Evolutionary conservation across 2,329 filamentous ascomycete species (phyloP).

Genomic region (Trichoderma afroharzianum): DNA sequence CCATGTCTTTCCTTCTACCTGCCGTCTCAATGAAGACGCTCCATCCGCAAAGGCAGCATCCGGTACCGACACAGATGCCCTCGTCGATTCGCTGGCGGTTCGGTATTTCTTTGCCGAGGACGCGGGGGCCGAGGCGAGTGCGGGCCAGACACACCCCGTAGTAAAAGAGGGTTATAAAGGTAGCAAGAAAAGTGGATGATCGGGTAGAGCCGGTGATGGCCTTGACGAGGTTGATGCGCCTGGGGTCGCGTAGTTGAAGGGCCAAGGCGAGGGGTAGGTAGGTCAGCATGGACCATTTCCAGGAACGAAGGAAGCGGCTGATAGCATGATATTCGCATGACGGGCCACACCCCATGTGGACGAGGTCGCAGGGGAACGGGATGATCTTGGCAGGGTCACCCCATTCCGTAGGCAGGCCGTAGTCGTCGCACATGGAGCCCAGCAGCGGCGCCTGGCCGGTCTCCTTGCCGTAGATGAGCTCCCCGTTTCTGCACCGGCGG

Average conservation of each 20-base stretch:
- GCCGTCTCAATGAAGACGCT: slow-evolving; percentile 71
- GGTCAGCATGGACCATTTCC: slow-evolving; percentile 69
- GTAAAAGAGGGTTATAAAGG: slow-evolving; percentile 77
- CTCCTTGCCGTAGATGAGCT: slow-evolving; percentile 69
- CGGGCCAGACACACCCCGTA: slow-evolving; percentile 78
- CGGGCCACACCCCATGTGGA: slow-evolving; percentile 73
- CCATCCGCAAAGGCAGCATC: slow-evolving; percentile 76
- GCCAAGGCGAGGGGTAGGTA: slow-evolving; percentile 72
- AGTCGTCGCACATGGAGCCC: slow-evolving; percentile 68
- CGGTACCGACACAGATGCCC: slow-evolving; percentile 66
- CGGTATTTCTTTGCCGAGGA: slow-evolving; percentile 54
- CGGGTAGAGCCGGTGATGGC: slow-evolving; percentile 60
- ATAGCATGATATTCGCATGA: slow-evolving; percentile 73
- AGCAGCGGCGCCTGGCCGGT: slow-evolving; percentile 67
- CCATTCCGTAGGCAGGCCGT: slow-evolving; percentile 63
- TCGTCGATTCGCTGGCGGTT: slow-evolving; percentile 52
- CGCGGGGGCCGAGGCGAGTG: slow-evolving; percentile 65
- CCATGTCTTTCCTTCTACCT: slow-evolving; percentile 67
- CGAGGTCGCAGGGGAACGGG: slow-evolving; percentile 78
- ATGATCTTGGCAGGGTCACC: slow-evolving; percentile 66
- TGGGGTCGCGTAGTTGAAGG: slow-evolving; percentile 52
- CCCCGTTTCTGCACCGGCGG: slow-evolving; percentile 59
- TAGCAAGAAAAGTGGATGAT: slow-evolving; percentile 73
- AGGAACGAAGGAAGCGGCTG: slow-evolving; percentile 64
- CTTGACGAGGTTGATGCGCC: slow-evolving; percentile 43